Conservation (phyloP, 208 protist genomes). For the Acanthamoeba lenticulata region DNA sequence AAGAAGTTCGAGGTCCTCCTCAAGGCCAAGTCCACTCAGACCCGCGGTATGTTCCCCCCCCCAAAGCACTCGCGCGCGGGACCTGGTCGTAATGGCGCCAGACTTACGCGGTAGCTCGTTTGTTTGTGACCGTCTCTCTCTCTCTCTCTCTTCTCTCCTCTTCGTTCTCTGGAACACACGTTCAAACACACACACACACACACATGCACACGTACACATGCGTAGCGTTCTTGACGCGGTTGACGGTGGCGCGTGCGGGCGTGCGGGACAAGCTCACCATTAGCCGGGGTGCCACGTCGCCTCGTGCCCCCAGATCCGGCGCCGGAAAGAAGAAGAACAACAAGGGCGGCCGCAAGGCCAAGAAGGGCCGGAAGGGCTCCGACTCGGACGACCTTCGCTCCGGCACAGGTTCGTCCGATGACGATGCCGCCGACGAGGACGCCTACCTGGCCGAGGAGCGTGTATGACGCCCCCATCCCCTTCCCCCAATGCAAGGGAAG, state of each 20-base stretch:
- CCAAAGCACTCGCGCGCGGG: not conserved
- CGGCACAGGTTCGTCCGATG: too few species aligned
- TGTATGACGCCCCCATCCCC: not conserved
- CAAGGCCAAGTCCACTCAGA: not conserved
- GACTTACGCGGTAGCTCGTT: too few species aligned
- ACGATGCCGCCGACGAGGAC: not conserved
- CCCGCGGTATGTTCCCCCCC: not conserved
- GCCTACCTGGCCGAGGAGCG: not conserved
- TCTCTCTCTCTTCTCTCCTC: too few species aligned
- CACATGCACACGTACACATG: not conserved
- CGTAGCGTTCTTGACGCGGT: not conserved
- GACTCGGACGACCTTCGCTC: not conserved
- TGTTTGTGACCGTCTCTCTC: too few species aligned
- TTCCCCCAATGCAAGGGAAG: not conserved
- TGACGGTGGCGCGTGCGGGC: not conserved
- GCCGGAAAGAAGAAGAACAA: not conserved
- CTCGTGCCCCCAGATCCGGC: not conserved
- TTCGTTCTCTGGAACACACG: too few species aligned
- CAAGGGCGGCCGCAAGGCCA: not conserved
- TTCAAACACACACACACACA: too few species aligned
- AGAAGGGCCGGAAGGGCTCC: not conserved
- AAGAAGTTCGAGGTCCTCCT: constrained; percentile 35
- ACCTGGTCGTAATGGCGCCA: too few species aligned
- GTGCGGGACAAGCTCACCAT: not conserved
- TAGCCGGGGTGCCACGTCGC: not conserved